Base-by-base conservation (phyloP, 1,284 basidiomycete genomes). In the Leccinum proliferum region DNA sequence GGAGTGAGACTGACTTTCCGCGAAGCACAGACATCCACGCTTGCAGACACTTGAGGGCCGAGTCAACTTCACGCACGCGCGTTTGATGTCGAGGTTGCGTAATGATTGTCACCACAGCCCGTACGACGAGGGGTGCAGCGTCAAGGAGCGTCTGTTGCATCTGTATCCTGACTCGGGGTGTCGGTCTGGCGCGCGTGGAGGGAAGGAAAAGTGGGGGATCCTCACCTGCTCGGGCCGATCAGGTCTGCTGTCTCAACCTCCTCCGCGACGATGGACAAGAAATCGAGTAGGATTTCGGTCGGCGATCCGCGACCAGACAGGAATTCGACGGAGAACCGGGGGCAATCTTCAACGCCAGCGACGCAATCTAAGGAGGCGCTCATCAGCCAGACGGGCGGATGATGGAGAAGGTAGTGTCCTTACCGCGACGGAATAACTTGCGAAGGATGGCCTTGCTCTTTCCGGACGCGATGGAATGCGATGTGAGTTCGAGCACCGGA, bases 181-280 rank as follows among this genome's bases (percentile, higher is more conserved):
- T 73, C 29, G 57, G 65, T 56, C 59, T 58, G 55, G 43, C 25
- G 58, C 37, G 43, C 60, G 56, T 61, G 55, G 48, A 67, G 58
- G 64, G 32, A 37, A 35, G 29, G 12, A 56, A 35, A 37, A 43
- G 59, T 7, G 58, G 15, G 55, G 34, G 43, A 75, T 48, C 34
- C 86, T 75, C 70, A 94, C 93, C 87, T 89, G 77, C 83, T 86
- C 35, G 84, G 70, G n/a, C 87, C 86, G 55, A 92, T 74, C 60
- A 96, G 75, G 73, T 92, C 90, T 6, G 90, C 89, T 39, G 83
- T 82, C 14, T 81, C 80, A 12, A 92, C 81, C 71, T 96, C 93
- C 70, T 95, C 92, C 1, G 91, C 90, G 0, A 85, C 88, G 62
- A 94, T 94, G n/a, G 85, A 81, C 34, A 93, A 78, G 75, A 93